These are phyloP conservation scores for Cucumis hystrix DNA, from an alignment of 306 rosid genomes.

Conservation along the genomic window DNA sequence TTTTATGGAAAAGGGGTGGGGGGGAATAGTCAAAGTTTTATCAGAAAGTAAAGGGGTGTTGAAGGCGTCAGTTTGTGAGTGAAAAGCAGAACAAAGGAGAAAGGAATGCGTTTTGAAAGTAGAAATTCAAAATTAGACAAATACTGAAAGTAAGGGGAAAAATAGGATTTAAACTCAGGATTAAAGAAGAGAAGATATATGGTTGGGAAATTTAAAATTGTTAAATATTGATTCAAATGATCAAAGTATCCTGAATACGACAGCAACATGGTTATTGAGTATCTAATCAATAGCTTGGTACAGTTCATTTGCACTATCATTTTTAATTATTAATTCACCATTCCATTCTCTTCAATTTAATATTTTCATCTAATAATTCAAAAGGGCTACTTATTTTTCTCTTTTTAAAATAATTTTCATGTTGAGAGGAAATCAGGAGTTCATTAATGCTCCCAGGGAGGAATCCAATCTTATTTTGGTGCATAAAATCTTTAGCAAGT, in stretches of 20 bases:
- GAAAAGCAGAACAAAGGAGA: neutral
- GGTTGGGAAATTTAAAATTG: neutral
- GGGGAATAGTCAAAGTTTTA: neutral
- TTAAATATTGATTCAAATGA: neutral
- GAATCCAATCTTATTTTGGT: neutral
- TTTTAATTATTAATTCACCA: neutral
- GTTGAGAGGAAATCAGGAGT: neutral
- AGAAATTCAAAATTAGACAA: neutral
- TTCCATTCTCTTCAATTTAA: neutral
- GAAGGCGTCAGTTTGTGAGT: neutral
- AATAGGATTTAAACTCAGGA: neutral
- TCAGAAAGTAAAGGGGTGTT: neutral
- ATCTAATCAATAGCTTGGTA: neutral
- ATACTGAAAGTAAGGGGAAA: neutral
- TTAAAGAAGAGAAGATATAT: neutral
- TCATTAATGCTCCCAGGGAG: neutral
- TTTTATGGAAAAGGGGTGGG: neutral
- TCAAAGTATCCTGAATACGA: neutral
- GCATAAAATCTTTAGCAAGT: neutral
- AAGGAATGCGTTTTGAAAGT: neutral
- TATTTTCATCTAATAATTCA: neutral
- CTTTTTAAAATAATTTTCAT: neutral
- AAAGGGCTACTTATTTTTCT: neutral
- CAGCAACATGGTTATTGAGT: neutral
- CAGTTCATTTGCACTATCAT: neutral